A percentile compares a stretch with the other conserved stretches of the same genome.
phyloP scores from a whole-genome alignment of 2,329 filamentous ascomycete genomes.

The Talaromyces sp. region DNA sequence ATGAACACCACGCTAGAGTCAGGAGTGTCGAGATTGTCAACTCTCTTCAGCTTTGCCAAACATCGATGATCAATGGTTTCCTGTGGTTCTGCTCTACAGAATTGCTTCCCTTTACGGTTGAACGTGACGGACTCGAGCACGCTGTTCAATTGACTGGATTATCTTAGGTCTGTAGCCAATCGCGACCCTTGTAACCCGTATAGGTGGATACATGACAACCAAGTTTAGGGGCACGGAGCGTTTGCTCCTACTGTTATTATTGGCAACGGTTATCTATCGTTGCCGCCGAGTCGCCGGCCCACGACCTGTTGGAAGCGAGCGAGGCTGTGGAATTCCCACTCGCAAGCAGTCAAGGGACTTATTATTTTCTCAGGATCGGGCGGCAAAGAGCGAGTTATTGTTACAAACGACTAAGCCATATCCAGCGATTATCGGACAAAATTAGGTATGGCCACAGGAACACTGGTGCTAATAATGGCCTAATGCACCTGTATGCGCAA shows the following conservation, averaged over 20 bases:
- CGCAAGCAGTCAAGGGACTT: not conserved
- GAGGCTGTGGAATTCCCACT: not conserved
- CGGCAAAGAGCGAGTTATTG: not conserved
- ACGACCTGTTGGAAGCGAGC: not conserved
- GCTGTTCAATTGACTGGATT: not conserved
- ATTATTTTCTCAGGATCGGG: not conserved
- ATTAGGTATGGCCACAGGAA: not conserved
- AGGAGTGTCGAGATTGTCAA: not conserved
- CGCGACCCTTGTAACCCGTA: not conserved
- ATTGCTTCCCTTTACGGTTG: too few relatives aligned
- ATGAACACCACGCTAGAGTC: not conserved
- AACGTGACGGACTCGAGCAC: not conserved
- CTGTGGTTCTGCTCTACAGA: too few relatives aligned
- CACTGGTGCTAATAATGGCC: not conserved
- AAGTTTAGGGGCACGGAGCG: not conserved
- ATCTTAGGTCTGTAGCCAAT: not conserved
- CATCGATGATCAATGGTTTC: not conserved
- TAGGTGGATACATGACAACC: not conserved
- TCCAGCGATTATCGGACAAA: not conserved
- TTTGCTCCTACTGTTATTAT: not conserved
- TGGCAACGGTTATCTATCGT: not conserved
- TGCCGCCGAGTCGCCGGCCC: not conserved
- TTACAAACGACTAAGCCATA: not conserved
- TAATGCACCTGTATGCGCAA: not conserved
- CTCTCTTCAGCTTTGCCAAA: not conserved